These are phyloP conservation scores for Alternaria sp. DNA, from an alignment of 2,329 filamentous ascomycete genomes.

Conservation along the genomic window DNA sequence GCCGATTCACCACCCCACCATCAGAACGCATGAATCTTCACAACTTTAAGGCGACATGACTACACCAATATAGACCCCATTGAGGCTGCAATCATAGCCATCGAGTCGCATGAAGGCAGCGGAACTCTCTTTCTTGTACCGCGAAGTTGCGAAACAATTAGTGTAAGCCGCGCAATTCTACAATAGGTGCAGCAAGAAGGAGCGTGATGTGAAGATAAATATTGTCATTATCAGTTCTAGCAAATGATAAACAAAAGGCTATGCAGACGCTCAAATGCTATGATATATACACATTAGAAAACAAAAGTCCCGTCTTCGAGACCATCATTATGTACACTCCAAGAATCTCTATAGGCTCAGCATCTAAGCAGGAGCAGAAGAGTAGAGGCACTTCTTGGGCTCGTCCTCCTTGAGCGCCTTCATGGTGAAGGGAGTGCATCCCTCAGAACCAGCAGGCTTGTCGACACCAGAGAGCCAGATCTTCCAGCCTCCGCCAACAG, in stretches of 20 bases:
- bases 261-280: conserved; percentile 13
- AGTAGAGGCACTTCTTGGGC: conserved; percentile 14
- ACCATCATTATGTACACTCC: too few relatives aligned
- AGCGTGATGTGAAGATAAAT: not conserved
- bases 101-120: fast-evolving
- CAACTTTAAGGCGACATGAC: too few relatives aligned
- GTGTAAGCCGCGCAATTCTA: too few relatives aligned
- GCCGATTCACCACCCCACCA: too few relatives aligned
- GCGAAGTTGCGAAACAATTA: too few relatives aligned
- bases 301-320: too few relatives aligned
- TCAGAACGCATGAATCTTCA: too few relatives aligned
- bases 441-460: conserved; percentile 31
- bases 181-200: conserved; percentile 1
- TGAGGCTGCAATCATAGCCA: too few relatives aligned
- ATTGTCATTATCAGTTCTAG: conserved; percentile 8
- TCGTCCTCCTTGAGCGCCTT: conserved; percentile 14
- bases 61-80: too few relatives aligned
- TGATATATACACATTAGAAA: conserved; percentile 4
- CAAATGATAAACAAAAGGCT: conserved; percentile 5
- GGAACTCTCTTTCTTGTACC: too few relatives aligned
- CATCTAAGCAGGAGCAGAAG: conserved; percentile 7
- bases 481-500: conserved; percentile 51
- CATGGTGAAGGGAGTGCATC: conserved; percentile 10
- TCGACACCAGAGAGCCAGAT: conserved; percentile 33
- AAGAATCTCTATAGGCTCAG: not conserved